These are phyloP conservation scores for Colletotrichum echinochloae DNA, from an alignment of 2,329 filamentous ascomycete species.

Conservation along the genomic window DNA sequence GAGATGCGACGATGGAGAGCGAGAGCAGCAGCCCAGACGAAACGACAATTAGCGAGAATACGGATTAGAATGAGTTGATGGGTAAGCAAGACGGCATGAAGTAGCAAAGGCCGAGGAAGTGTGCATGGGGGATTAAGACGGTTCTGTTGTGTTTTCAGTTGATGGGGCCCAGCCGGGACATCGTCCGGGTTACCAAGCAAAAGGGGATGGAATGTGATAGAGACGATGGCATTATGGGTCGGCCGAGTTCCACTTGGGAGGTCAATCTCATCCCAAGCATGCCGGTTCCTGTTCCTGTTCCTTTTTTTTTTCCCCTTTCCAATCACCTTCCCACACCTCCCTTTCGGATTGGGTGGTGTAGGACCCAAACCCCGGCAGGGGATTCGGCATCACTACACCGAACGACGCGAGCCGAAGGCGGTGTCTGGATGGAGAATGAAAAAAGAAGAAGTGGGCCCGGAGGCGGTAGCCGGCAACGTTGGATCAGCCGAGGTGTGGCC, in stretches of 20 bases:
- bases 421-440: background rate
- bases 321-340: background rate
- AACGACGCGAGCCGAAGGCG: constrained; percentile 24
- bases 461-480: constrained; percentile 24
- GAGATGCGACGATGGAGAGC: constrained; percentile 1
- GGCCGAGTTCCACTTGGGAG: constrained; percentile 37
- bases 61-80: constrained; percentile 15
- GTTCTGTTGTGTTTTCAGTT: constrained; percentile 25
- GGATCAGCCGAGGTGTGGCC: constrained; percentile 2
- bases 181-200: constrained; percentile 37
- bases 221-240: background rate
- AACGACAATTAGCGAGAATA: constrained; percentile 26
- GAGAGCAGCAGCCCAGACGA: constrained; percentile 2
- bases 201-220: constrained; percentile 18
- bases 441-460: constrained; percentile 15
- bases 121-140: constrained; percentile 12
- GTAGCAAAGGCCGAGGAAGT: background rate
- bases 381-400: constrained; percentile 28
- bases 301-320: no score
- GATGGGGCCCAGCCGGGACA: constrained; percentile 31
- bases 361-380: constrained; percentile 19
- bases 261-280: constrained; percentile 5
- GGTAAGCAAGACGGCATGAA: constrained; percentile 10
- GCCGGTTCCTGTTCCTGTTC: constrained; percentile 6
- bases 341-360: background rate